phyloP scores from a whole-genome alignment of 257 asterid species.

The Vinca minor region DNA sequence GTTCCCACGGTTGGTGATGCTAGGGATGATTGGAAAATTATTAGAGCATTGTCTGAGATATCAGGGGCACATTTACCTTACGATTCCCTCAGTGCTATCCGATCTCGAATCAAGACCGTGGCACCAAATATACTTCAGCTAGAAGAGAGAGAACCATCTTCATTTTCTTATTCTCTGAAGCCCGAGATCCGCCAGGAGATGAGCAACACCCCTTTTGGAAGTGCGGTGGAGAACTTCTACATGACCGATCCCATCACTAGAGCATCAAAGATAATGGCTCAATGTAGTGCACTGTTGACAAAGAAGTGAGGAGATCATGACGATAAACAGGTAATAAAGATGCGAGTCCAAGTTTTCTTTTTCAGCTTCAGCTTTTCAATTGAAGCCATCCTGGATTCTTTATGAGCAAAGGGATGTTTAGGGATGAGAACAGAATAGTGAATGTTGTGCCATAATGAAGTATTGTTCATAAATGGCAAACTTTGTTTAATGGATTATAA shows the following conservation, averaged over 20 bases:
- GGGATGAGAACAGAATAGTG: slow-evolving; percentile 6
- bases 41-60: slow-evolving; percentile 80
- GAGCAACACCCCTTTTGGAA: slow-evolving; percentile 46
- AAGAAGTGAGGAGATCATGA: slow-evolving; percentile 41
- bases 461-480: slow-evolving; percentile 60
- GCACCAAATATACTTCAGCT: slow-evolving; percentile 75
- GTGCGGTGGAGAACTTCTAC: slow-evolving; percentile 66
- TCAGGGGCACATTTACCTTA: slow-evolving; percentile 62
- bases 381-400: slow-evolving; percentile 17
- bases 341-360: slow-evolving; percentile 8
- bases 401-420: slow-evolving; percentile 4
- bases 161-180: slow-evolving; percentile 68
- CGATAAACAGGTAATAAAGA: slow-evolving; percentile 35
- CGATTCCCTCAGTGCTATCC: slow-evolving; percentile 46
- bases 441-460: slow-evolving; percentile 21
- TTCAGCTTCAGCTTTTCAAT: slow-evolving; percentile 11
- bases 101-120: slow-evolving; percentile 61
- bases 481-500: slow-evolving; percentile 27
- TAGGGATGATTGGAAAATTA: slow-evolving; percentile 89
- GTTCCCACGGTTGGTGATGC: slow-evolving; percentile 98
- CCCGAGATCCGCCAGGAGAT: slow-evolving; percentile 50
- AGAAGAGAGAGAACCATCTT: slow-evolving; percentile 78
- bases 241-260: slow-evolving; percentile 90
- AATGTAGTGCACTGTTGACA: slow-evolving; percentile 59
- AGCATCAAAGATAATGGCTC: slow-evolving; percentile 99